Conservation (phyloP, 2,329 filamentous ascomycete species). For the Fusarium paranaense region DNA sequence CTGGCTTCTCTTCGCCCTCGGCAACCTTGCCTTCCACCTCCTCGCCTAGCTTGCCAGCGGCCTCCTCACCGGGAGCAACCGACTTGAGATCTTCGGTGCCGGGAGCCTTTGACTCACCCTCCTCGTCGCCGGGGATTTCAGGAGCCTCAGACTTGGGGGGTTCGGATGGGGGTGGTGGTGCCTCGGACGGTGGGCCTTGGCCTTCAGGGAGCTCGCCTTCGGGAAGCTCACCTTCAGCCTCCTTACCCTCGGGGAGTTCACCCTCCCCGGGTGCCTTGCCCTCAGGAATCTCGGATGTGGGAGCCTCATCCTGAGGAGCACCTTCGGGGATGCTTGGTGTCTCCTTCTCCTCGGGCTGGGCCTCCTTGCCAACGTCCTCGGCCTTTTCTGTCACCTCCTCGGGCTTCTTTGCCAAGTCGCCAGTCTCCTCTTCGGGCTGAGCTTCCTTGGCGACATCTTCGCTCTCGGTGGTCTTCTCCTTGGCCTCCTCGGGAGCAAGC, state of each 20-base stretch:
- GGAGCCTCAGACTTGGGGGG: conserved; percentile 5
- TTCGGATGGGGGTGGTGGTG: conserved; percentile 1
- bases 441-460: conserved; percentile 34
- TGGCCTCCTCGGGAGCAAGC: conserved; percentile 22
- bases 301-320: conserved; percentile 37
- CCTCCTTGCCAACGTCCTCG: conserved; percentile 6
- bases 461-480: conserved; percentile 23
- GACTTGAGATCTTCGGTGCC: conserved; percentile 53
- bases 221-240: conserved; percentile 5
- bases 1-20: conserved; percentile 50
- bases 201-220: conserved; percentile 5
- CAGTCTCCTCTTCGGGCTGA: conserved; percentile 11
- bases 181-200: conserved; percentile 6
- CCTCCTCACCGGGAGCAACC: conserved; percentile 51
- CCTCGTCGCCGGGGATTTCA: conserved; percentile 16
- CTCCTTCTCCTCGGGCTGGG: conserved; percentile 17
- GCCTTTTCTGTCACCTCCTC: conserved; percentile 23
- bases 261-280: conserved; percentile 42
- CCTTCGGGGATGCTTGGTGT: conserved; percentile 27
- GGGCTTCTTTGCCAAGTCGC: conserved; percentile 29
- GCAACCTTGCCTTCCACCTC: conserved; percentile 43
- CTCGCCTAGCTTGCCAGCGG: conserved; percentile 42
- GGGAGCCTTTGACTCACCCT: conserved; percentile 31
- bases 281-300: conserved; percentile 23
- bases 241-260: conserved; percentile 27